Conservation (phyloP, 306 rosid species). For the Rosa chinensis region DNA sequence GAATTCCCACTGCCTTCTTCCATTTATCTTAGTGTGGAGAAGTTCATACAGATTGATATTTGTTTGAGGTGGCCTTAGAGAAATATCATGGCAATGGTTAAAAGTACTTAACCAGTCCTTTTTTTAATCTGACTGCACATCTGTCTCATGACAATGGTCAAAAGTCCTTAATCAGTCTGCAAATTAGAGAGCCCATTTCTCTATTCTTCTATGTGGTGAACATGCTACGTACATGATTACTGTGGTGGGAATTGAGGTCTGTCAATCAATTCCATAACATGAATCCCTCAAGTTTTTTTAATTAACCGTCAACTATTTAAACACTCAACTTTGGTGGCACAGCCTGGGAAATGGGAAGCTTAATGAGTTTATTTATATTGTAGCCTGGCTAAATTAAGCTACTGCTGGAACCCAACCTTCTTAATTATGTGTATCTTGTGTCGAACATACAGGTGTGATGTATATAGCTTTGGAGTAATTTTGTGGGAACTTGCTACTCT, state of each 20-base stretch:
- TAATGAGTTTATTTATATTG: background rate
- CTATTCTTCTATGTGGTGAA: background rate
- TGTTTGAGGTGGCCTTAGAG: too few relatives aligned
- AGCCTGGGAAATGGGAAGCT: background rate
- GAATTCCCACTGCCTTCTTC: background rate
- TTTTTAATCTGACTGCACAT: too few relatives aligned
- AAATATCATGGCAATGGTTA: too few relatives aligned
- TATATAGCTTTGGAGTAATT: conserved; percentile 96
- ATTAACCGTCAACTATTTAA: background rate
- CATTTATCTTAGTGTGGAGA: background rate
- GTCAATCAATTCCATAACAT: background rate
- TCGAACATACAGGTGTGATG: conserved; percentile 78
- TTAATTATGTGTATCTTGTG: conserved; percentile 13
- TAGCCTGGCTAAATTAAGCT: conserved; percentile 8
- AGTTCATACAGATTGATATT: background rate
- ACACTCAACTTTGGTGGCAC: background rate
- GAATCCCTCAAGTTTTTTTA: background rate
- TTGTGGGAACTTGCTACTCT: conserved; percentile 98
- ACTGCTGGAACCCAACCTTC: background rate
- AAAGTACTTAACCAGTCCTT: too few relatives aligned
- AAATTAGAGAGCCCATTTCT: background rate
- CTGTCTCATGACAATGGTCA: background rate
- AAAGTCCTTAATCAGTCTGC: background rate
- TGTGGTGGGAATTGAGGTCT: background rate
- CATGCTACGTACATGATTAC: background rate